A percentile compares a stretch with the other conserved stretches of the same genome.
Evolutionary conservation across 768 basidiomycete species (phyloP).

Genomic region (Exsudoporus frostii): DNA sequence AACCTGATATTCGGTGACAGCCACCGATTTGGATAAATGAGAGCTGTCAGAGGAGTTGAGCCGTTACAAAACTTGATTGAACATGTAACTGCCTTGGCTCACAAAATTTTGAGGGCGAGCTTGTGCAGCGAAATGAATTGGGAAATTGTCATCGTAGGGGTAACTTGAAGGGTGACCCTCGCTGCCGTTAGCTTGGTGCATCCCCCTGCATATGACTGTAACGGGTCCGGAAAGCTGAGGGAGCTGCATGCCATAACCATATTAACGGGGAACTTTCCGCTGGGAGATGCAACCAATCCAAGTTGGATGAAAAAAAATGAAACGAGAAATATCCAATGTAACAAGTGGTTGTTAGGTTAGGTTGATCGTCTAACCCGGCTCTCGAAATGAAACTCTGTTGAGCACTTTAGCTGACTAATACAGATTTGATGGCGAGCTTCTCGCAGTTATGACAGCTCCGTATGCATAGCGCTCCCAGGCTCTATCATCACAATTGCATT

Average conservation of each 20-base stretch:
- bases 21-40: constrained; percentile 32
- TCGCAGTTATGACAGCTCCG: too few species aligned
- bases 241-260: constrained; percentile 29
- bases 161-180: constrained; percentile 11
- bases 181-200: constrained; percentile 25
- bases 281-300: constrained; percentile 7
- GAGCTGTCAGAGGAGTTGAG: constrained; percentile 22
- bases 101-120: constrained; percentile 19
- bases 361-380: constrained; percentile 15
- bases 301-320: constrained; percentile 8
- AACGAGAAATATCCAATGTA: constrained; percentile 10
- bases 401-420: constrained; percentile 22
- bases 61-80: constrained; percentile 28
- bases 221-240: constrained; percentile 22
- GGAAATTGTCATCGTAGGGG: constrained; percentile 18
- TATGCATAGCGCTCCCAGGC: constrained; percentile 11
- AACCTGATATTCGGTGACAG: constrained; percentile 17
- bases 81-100: constrained; percentile 26
- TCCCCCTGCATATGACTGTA: constrained; percentile 36
- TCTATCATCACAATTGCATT: constrained; percentile 17
- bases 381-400: constrained; percentile 14
- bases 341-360: constrained; percentile 15
- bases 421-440: neutral
- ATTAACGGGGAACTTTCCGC: constrained; percentile 27
- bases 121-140: constrained; percentile 18